Conservation (phyloP, 805 yeast species). For the Candida vartiovaarae region DNA sequence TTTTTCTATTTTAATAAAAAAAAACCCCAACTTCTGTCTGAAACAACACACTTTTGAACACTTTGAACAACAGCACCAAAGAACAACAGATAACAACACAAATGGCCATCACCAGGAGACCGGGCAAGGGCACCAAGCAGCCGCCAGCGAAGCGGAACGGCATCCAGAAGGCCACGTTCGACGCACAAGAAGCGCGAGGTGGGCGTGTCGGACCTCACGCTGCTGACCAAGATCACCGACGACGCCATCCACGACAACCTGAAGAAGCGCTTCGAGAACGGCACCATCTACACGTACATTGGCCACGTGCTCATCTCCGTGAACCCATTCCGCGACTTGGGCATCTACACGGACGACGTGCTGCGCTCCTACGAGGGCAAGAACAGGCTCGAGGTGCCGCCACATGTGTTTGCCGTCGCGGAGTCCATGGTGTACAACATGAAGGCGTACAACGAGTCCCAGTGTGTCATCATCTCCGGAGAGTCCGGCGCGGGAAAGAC, state of each 20-base stretch:
- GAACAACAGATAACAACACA: background rate
- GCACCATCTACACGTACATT: conserved; percentile 84
- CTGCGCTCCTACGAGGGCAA: conserved; percentile 79
- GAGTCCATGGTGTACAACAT: conserved; percentile 94
- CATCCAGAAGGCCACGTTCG: conserved; percentile 86
- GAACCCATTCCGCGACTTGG: conserved; percentile 93
- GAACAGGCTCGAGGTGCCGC: conserved; percentile 93
- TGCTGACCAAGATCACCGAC: conserved; percentile 82
- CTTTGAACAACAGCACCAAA: too few species aligned
- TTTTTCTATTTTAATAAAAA: too few species aligned
- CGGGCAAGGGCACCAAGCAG: conserved; percentile 44
- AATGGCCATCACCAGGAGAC: conserved; percentile 77
- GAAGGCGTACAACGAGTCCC: conserved; percentile 90
- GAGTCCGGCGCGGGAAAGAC: conserved; percentile 98
- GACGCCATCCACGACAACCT: conserved; percentile 89
- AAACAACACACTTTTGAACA: too few species aligned
- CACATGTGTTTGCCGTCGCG: conserved; percentile 97
- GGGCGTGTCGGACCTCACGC: conserved; percentile 94
- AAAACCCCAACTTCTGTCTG: too few species aligned
- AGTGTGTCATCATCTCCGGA: conserved; percentile 95
- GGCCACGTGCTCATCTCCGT: conserved; percentile 94
- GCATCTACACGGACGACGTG: conserved; percentile 81
- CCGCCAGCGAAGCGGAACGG: conserved; percentile 53
- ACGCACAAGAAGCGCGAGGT: conserved; percentile 90
- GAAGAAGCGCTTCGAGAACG: conserved; percentile 82